Base-by-base conservation (phyloP, 352 stramenopile genomes). In the Aphanomyces astaci region DNA sequence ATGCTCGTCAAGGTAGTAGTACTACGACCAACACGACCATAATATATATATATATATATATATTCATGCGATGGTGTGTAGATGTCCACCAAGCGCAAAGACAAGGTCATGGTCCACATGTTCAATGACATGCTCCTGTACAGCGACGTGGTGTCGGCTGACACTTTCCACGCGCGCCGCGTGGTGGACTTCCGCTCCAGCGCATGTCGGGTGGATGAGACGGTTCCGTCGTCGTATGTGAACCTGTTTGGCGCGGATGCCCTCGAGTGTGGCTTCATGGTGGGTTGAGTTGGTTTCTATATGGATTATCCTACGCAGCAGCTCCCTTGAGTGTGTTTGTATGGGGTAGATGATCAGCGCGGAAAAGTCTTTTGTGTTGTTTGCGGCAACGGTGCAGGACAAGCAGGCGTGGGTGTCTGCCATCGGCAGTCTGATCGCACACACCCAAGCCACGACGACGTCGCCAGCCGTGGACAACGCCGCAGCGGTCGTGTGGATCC, bases 71-170 rank as follows among this genome's bases (percentile, higher is more conserved):
- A n/a, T n/a, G n/a, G 19, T 30, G 3, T 32, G 28, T 63, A 72
- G 67, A 89, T 92, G 79, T 92, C 86, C 1, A 92, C 84, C 1
- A 88, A 87, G 66, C 80, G 85, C 11, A 78, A 80, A 46, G 85
- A 95, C 66, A 80, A 92, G 24, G 82, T 95, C 17, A 82, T 92
- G 74, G 72, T 95, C 28, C 86, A 95, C 59, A 63, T 95, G 22
- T 95, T 95, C 65, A 95, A 92, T 64, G 86, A 95, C 52, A 77
- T 95, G 22, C 56, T 95, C 40, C 75, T 95, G 32, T 95, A 93
- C 74, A 95, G 86, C 40, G 80, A 78, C 22, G 74, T 92, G 52
- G 59, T 91, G 0, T 79, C 90, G 45, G 89, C 81, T 0, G 84
- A 84, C 28, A 84, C 82, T 19, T 94, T 89, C 54, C 82, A 83